Base-by-base conservation (phyloP, 2,329 filamentous ascomycete species). In the Phyllosticta paracitricarpa region DNA sequence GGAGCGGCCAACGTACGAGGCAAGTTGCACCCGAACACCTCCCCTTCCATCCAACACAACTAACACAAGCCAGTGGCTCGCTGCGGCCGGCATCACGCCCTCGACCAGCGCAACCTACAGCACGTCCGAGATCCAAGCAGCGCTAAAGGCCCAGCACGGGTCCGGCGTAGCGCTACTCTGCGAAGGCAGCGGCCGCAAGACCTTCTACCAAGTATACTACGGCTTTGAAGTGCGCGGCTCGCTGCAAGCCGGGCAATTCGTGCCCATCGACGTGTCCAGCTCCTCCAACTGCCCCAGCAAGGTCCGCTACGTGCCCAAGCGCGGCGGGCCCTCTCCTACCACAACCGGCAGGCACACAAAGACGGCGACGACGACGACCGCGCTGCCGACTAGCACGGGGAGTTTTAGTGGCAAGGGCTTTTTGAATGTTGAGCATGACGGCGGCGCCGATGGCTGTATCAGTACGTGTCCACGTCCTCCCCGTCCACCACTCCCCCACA, bases 301-400 rank as follows among this genome's bases (percentile, higher is more conserved):
- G 0, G 84, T 91, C 69, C 82, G 82, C 68, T 89, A 89, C 70
- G 72, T 82, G 8, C 84, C 84, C 35, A 89, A 89, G 73, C 71
- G 66, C 33, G 64, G 66, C 52, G 61, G 71, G 30, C 67, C 71
- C 22, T 68, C 70, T 9, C 73, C 72, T 3, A 72, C 70, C 4
- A 63, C 65, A 28, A 66, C 66, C 0, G 63, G 58, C 0, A 65
- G 70, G 0, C 63, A 65, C 1, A 66, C 70, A 1, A 70, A 70
- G 1, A 74, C 72, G 1, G 70, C 71, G 0, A 72, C 73, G 1
- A 64, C 62, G 2, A 59, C 51, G 7, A 57, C 51, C 40, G 26
- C 52, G 2, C 58, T 64, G 8, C 70, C 71, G 0, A 72, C 71
- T 0, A 61, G 66, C 19, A 73, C 73, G 4, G 69, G 70, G 8